Evolutionary conservation across 495 filamentous ascomycete species (phyloP).

Genomic region (Aspergillus wentii): DNA sequence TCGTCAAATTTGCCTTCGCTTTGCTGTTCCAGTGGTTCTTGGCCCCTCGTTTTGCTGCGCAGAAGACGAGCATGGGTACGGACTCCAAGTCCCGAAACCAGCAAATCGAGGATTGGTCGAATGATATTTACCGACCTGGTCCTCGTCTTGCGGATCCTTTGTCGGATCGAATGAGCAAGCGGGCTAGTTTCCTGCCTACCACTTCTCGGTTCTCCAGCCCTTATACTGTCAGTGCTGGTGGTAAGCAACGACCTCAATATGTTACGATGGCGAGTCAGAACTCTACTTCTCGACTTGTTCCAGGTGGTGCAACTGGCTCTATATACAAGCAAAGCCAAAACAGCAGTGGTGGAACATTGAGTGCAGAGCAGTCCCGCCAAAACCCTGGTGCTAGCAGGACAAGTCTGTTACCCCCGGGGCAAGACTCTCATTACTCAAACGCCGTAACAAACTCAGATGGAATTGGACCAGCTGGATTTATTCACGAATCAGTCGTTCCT

Average conservation of each 20-base stretch:
- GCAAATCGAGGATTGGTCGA: constrained; percentile 97
- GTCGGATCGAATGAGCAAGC: constrained; percentile 70
- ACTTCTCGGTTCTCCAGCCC: constrained; percentile 95
- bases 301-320: constrained; percentile 50
- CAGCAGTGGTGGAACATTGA: constrained; percentile 57
- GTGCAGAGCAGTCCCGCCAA: constrained; percentile 35
- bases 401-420: constrained; percentile 50
- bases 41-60: constrained; percentile 71
- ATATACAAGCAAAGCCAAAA: constrained; percentile 70
- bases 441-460: constrained; percentile 61
- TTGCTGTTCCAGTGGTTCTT: constrained; percentile 94
- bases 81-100: constrained; percentile 76
- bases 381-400: constrained; percentile 43
- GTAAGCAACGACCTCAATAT: constrained; percentile 51
- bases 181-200: constrained; percentile 71
- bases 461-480: constrained; percentile 84
- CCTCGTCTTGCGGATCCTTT: constrained; percentile 69
- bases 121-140: constrained; percentile 92
- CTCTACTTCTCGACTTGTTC: constrained; percentile 67
- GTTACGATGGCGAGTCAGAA: constrained; percentile 97
- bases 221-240: constrained; percentile 63
- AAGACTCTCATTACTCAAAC: constrained; percentile 46
- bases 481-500: constrained; percentile 92
- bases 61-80: constrained; percentile 63
- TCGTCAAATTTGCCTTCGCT: constrained; percentile 84